phyloP scores from a whole-genome alignment of 179 eudicot species.

The Actinidia arguta region DNA sequence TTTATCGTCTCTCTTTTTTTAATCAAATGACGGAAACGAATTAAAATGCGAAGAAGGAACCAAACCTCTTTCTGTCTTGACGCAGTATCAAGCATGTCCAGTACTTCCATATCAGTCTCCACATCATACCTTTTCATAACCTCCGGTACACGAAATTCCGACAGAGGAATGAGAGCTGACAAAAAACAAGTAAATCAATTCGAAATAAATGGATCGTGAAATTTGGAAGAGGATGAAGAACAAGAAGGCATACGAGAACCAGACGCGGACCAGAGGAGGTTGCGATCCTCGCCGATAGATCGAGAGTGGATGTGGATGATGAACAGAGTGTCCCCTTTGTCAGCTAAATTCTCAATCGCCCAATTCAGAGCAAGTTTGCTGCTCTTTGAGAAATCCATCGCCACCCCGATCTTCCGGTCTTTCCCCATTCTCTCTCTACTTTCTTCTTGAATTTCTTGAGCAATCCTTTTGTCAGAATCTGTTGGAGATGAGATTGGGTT shows the following conservation, averaged over 20 bases:
- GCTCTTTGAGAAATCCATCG: slow-evolving; percentile 67
- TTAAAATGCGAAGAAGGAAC: no score
- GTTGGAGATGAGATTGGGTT: neutral
- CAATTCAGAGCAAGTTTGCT: slow-evolving; percentile 57
- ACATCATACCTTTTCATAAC: slow-evolving; percentile 73
- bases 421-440: slow-evolving; percentile 40
- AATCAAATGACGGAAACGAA: no score
- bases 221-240: neutral
- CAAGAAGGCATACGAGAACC: slow-evolving; percentile 48
- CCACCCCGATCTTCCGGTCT: slow-evolving; percentile 54
- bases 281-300: slow-evolving; percentile 39
- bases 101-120: slow-evolving; percentile 64
- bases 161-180: slow-evolving; percentile 75
- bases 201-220: neutral
- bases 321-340: slow-evolving; percentile 54
- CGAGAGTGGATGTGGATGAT: slow-evolving; percentile 45
- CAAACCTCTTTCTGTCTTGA: slow-evolving; percentile 68
- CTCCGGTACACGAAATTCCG: slow-evolving; percentile 66
- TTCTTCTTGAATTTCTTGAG: neutral
- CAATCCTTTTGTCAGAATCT: neutral
- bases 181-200: neutral
- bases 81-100: slow-evolving; percentile 63
- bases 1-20: no score
- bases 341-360: slow-evolving; percentile 60
- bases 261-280: slow-evolving; percentile 47